Conservation (phyloP, 495 filamentous ascomycete species). For the Neurospora pannonica region DNA sequence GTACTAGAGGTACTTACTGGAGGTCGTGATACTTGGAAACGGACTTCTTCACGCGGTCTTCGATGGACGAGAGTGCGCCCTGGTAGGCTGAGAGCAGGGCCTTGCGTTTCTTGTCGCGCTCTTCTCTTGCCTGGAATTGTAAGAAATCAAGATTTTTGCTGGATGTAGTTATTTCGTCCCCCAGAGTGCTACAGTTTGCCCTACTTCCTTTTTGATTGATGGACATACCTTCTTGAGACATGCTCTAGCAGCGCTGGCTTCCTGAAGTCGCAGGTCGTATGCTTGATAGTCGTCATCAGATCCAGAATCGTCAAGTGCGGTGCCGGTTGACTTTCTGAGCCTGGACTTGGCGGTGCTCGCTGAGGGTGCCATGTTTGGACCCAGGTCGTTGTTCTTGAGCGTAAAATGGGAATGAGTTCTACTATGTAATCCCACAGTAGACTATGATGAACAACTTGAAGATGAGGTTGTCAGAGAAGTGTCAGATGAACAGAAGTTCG, state of each 20-base stretch:
- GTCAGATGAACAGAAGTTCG: background rate
- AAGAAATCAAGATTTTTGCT: background rate
- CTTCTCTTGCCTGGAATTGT: slow-evolving; percentile 11
- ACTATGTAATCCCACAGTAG: background rate
- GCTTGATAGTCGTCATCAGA: slow-evolving; percentile 12
- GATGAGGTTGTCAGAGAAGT: background rate
- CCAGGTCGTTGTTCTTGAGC: background rate
- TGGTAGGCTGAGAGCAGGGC: slow-evolving; percentile 9
- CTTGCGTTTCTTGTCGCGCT: slow-evolving; percentile 15
- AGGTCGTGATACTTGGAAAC: slow-evolving; percentile 11
- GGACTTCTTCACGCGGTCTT: slow-evolving; percentile 10
- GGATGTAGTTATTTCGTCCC: background rate
- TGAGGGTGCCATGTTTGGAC: slow-evolving; percentile 9
- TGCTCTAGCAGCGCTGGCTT: slow-evolving; percentile 12
- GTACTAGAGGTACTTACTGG: slow-evolving; percentile 8
- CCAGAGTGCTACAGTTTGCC: background rate
- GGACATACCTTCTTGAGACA: slow-evolving; percentile 10
- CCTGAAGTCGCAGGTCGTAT: slow-evolving; percentile 8
- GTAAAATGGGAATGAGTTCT: background rate
- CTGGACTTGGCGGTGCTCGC: slow-evolving; percentile 11
- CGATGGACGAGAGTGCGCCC: slow-evolving; percentile 3
- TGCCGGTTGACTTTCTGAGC: background rate
- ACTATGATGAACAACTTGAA: background rate
- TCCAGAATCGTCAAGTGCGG: background rate
- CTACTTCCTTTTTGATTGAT: background rate